phyloP scores from a whole-genome alignment of 441 rosid species.

The Populus hybrid region DNA sequence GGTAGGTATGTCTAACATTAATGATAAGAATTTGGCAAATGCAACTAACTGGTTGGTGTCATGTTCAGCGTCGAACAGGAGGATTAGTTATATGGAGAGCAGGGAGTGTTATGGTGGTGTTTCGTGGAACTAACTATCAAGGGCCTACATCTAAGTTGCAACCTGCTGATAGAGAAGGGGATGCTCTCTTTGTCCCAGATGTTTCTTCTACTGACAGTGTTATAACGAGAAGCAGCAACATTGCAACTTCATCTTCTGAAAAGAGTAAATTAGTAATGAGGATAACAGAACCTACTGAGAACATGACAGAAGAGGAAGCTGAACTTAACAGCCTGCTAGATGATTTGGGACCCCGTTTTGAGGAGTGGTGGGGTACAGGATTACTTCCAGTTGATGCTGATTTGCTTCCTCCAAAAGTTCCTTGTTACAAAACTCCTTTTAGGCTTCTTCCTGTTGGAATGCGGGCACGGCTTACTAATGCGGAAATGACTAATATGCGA shows the following conservation, averaged over 20 bases:
- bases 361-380: conserved; percentile 99
- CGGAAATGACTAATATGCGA: conserved; percentile 90
- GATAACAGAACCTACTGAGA: conserved; percentile 33
- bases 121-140: conserved; percentile 69
- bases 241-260: conserved; percentile 29
- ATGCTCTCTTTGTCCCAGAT: conserved; percentile 65
- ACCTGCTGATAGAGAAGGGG: conserved; percentile 35
- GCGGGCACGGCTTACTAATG: conserved; percentile 88
- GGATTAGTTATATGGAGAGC: conserved; percentile 91
- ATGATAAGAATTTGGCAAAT: background rate
- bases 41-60: conserved; percentile 17
- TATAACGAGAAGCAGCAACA: conserved; percentile 25
- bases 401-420: conserved; percentile 75
- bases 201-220: conserved; percentile 51
- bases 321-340: conserved; percentile 74
- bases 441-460: conserved; percentile 97
- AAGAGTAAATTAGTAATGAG: conserved; percentile 37
- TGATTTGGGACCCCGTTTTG: conserved; percentile 88
- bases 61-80: conserved; percentile 89
- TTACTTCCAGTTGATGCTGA: conserved; percentile 95
- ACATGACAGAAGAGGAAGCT: conserved; percentile 74
- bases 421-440: conserved; percentile 85
- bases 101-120: conserved; percentile 97
- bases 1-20: background rate
- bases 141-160: conserved; percentile 59